These are phyloP conservation scores for Aphanomyces invadans DNA, from an alignment of 352 stramenopile genomes.

Conservation along the genomic window DNA sequence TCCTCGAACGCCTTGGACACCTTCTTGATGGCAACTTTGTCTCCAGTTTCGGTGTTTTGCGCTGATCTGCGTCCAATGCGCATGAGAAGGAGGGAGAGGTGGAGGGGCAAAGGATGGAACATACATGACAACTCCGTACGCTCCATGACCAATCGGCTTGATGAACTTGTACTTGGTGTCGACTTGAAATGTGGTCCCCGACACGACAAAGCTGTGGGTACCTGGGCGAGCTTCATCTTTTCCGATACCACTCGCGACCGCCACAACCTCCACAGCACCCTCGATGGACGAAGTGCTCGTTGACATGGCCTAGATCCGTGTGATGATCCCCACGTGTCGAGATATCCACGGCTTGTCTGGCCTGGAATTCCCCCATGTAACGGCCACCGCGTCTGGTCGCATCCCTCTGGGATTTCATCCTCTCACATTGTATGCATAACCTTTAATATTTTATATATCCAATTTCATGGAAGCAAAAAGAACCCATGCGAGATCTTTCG, in stretches of 20 bases:
- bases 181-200: conserved; percentile 87
- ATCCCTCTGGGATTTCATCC: not conserved
- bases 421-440: not conserved
- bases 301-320: not conserved
- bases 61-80: conserved; percentile 43
- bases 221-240: conserved; percentile 32
- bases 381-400: not conserved
- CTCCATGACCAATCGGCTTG: conserved; percentile 92
- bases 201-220: conserved; percentile 75
- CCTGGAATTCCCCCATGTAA: conserved; percentile 13
- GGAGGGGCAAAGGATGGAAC: conserved; percentile 22
- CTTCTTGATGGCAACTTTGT: conserved; percentile 86
- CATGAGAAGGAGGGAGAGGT: not conserved
- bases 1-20: conserved; percentile 92
- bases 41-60: conserved; percentile 67
- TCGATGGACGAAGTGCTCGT: not conserved
- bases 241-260: not conserved
- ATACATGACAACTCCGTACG: conserved; percentile 92
- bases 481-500: not conserved
- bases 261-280: not conserved
- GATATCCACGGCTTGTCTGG: not conserved
- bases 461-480: not conserved
- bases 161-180: conserved; percentile 92
- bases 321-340: conserved; percentile 8
- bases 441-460: not conserved